Conservation (phyloP, 1,139 yeast species). For the Kodamaea arcana region DNA sequence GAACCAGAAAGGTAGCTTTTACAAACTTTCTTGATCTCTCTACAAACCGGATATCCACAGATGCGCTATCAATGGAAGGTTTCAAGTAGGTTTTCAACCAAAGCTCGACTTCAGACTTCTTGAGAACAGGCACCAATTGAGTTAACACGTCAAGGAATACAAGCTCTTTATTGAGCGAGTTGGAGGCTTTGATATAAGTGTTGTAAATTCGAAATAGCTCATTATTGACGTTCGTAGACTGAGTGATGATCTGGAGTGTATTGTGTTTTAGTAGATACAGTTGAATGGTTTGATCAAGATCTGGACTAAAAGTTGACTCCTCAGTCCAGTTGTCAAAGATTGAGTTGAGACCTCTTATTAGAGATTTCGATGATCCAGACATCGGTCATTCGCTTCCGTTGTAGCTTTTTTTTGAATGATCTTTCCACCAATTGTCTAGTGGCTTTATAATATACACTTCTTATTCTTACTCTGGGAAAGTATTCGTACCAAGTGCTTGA, state of each 20-base stretch:
- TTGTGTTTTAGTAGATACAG: slow-evolving; percentile 37
- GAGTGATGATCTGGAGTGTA: slow-evolving; percentile 31
- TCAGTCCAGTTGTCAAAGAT: slow-evolving; percentile 29
- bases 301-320: slow-evolving; percentile 8
- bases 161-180: slow-evolving; percentile 32
- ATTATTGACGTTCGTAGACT: slow-evolving; percentile 42
- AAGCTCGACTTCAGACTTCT: slow-evolving; percentile 34
- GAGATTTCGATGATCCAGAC: slow-evolving; percentile 32
- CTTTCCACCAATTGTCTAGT: no score
- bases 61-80: slow-evolving; percentile 62
- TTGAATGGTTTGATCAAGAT: slow-evolving; percentile 17
- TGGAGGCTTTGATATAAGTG: slow-evolving; percentile 29
- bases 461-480: no score
- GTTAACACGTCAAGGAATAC: slow-evolving; percentile 45
- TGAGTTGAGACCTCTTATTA: slow-evolving; percentile 27
- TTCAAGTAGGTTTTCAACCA: slow-evolving; percentile 54
- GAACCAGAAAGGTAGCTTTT: slow-evolving; percentile 21
- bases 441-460: no score
- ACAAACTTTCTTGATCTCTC: slow-evolving; percentile 42
- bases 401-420: no score
- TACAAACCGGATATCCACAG: slow-evolving; percentile 40
- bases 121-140: slow-evolving; percentile 36
- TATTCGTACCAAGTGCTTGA: no score
- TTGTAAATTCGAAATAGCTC: slow-evolving; percentile 46
- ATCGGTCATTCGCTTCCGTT: no score